Base-by-base conservation (phyloP, 2,329 filamentous ascomycete genomes). In the Alternaria arborescens region DNA sequence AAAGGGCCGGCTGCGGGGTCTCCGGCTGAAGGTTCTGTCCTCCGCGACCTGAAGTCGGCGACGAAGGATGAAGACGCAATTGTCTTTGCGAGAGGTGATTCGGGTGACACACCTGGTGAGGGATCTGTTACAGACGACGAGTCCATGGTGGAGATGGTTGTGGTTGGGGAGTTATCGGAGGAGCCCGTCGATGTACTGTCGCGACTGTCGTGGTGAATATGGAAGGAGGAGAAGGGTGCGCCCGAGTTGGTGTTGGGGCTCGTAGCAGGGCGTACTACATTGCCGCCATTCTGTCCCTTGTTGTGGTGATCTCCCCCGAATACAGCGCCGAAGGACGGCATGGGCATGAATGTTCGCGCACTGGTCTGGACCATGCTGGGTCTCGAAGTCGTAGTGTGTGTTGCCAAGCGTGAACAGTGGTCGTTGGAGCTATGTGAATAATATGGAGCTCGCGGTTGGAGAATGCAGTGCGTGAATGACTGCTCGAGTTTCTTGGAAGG, bases 131-230 rank as follows among this genome's bases (percentile, higher is more conserved):
- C 85, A 30, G 93, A 92, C 8, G 93, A 94, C 5, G 94, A 96
- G 80, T 97, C 94, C 65, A 94, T 92, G 20, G 93, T 97, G 6
- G 93, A 97, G 51, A 95, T 87, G 2, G 94, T 97, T 4, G 94
- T 97, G 8, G 94, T 98, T 1, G 95, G 95, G 8, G 94, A 98
- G 22, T 94, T 97, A 73, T 97, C 94, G 42, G 92, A 92, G 1
- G 95, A 98, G 66, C 92, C 92, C 16, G 91, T 92, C 8, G 90
- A 94, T n/a, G 88, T 90, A 80, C 90, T 93, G 75, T 92, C 87
- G 75, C 88, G 86, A 79, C 90, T 93, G 76, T 92, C 90, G 73
- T 89, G 88, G 70, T 77, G 76, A 52, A 74, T 67, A 79, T 93
- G 91, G 65, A 82, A 82, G 62, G 82, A 70, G 38, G 78, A 69